Evolutionary conservation across 805 yeast genomes (phyloP), one percentile per base, ranked within the genome.

Genomic region (Candida ortonii): DNA sequence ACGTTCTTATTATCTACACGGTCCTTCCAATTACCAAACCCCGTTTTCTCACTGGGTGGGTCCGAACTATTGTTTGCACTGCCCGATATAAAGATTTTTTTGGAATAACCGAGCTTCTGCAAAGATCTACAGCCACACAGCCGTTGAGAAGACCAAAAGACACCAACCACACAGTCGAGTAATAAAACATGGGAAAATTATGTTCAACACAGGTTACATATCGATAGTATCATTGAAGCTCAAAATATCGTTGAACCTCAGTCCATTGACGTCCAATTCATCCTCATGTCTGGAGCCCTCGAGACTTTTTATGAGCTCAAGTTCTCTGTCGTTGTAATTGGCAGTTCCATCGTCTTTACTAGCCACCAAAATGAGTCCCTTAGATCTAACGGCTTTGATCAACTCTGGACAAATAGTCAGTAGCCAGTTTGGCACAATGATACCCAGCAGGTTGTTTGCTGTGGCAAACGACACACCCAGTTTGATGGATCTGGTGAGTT

Each of bases 391-490:
- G 18, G 84, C 71, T 22, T 82, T 83, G 6, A 83, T 73, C 25
- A 89, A 61, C 33, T 81, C 79, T 0, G 95, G 94, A 27, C 87
- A 88, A 18, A 88, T 63, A 23, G 71, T 64, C 37, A 90, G 64
- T 35, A 93, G 54, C 36, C 80, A 80, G 17, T 77, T 71, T 0
- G 95, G 87, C 15, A 86, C 75, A 16, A 87, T 78, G 8, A 93
- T 57, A 12, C 98, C 98, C 44, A 93, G 68, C 34, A 93, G 65
- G 53, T 93, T 93, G 54, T 93, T 93, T 38, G 73, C 70, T 3
- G 80, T 71, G 0, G 96, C 89, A 55, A 86, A 88, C 33, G 71
- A 71, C 1, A 88, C 77, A 2, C 94, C 95, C 46, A 86, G 87
- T 49, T 84, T 84, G 33, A 90, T 70, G 1, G 93, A 80, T 43